Evolutionary conservation across 1,284 basidiomycete genomes (phyloP).

Genomic region (Boletellus dicymbophilus): DNA sequence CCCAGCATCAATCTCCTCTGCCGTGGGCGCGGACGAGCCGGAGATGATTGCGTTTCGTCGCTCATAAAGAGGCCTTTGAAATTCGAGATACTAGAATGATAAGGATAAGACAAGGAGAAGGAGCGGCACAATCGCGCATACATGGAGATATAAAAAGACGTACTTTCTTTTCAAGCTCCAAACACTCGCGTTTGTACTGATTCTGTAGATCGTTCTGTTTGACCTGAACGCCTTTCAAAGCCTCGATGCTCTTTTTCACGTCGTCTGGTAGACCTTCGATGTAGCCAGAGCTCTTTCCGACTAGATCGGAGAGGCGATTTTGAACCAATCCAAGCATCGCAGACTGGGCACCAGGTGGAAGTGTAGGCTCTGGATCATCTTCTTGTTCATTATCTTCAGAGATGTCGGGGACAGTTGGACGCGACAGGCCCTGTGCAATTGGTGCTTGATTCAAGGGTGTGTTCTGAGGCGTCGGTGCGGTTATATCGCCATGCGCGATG

Average conservation of each 20-base stretch:
- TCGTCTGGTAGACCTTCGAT: conserved; percentile 84
- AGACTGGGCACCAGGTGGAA: conserved; percentile 38
- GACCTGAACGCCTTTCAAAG: conserved; percentile 92
- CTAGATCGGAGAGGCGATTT: conserved; percentile 63
- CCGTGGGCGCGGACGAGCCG: conserved; percentile 75
- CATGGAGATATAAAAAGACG: conserved; percentile 18
- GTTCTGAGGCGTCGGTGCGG: conserved; percentile 82
- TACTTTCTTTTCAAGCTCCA: conserved; percentile 97
- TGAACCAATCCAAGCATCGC: conserved; percentile 66
- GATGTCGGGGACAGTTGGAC: conserved; percentile 71
- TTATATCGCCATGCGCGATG: conserved; percentile 47
- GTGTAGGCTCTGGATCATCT: conserved; percentile 44
- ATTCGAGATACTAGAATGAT: conserved; percentile 71
- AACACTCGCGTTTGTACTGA: conserved; percentile 95
- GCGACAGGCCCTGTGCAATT: conserved; percentile 65
- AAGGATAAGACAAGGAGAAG: conserved; percentile 1
- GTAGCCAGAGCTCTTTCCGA: conserved; percentile 85
- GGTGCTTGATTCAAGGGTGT: conserved; percentile 75
- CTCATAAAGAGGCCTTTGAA: conserved; percentile 87
- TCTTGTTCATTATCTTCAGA: conserved; percentile 63
- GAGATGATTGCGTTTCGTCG: conserved; percentile 85
- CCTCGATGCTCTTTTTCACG: conserved; percentile 88
- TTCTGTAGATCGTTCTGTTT: conserved; percentile 94
- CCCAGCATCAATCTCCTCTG: conserved; percentile 85
- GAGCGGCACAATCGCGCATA: conserved; percentile 9